Percentiles rank a stretch among this genome's conserved stretches.
Conservation (phyloP, 805 yeast species). For the Huiozyma sinensis region DNA sequence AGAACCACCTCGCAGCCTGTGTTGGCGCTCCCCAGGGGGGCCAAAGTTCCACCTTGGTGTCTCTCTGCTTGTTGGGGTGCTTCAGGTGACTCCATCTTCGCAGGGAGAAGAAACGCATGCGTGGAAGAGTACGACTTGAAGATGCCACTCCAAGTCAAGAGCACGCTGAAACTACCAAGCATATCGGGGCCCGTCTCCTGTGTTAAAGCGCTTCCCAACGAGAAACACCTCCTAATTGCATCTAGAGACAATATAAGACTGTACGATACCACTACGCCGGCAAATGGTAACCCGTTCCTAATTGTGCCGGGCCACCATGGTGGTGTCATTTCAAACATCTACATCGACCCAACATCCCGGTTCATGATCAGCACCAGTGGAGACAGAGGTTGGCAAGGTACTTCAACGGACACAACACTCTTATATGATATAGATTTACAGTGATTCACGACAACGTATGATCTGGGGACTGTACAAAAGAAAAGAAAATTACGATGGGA, state of each 20-base stretch:
- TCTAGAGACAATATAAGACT: slow-evolving; percentile 83
- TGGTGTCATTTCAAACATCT: slow-evolving; percentile 66
- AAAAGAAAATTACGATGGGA: too few relatives aligned
- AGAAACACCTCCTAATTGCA: slow-evolving; percentile 71
- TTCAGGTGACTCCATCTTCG: slow-evolving; percentile 68
- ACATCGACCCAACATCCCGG: slow-evolving; percentile 78
- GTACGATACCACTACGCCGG: slow-evolving; percentile 43
- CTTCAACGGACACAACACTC: slow-evolving; percentile 67
- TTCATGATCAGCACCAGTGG: slow-evolving; percentile 90
- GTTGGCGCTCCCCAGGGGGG: slow-evolving; percentile 42
- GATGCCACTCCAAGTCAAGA: slow-evolving; percentile 44
- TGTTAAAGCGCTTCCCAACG: slow-evolving; percentile 70
- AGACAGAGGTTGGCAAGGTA: slow-evolving; percentile 89
- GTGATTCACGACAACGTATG: slow-evolving; percentile 2
- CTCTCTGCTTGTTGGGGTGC: slow-evolving; percentile 80
- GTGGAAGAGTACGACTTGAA: slow-evolving; percentile 67
- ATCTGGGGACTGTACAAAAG: too few relatives aligned
- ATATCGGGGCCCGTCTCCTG: slow-evolving; percentile 88
- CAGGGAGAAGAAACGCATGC: slow-evolving; percentile 81
- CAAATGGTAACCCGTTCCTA: slow-evolving; percentile 52
- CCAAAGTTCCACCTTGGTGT: slow-evolving; percentile 87
- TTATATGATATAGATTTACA: slow-evolving; percentile 63
- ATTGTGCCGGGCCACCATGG: slow-evolving; percentile 97
- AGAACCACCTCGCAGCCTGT: slow-evolving; percentile 37
- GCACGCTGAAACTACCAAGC: slow-evolving; percentile 62